Evolutionary conservation across 1,284 basidiomycete species (phyloP).

Genomic region (Jaminaea rosea): DNA sequence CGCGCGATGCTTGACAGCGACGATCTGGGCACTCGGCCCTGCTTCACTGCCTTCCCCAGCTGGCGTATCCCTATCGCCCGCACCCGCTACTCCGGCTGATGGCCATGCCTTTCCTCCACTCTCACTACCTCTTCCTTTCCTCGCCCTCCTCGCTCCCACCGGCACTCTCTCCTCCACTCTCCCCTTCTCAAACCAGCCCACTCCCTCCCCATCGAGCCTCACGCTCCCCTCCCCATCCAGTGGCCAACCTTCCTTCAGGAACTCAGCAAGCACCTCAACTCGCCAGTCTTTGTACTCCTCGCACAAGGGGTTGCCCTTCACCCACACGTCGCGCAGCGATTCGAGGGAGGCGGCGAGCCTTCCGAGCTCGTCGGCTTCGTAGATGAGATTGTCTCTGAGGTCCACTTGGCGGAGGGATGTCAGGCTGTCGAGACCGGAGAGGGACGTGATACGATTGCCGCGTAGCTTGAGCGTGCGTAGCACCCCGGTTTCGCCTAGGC

Average conservation of each 20-base stretch:
- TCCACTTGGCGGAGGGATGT: constrained; percentile 74
- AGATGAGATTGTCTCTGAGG: constrained; percentile 69
- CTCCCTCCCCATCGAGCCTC: constrained; percentile 61
- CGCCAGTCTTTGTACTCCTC: constrained; percentile 54
- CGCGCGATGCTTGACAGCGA: not conserved
- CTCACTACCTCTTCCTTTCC: not conserved
- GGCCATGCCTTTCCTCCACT: constrained; percentile 1
- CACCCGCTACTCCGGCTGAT: constrained; percentile 2
- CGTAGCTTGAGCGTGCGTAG: constrained; percentile 36
- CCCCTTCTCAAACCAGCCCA: constrained; percentile 68
- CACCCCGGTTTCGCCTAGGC: constrained; percentile 14
- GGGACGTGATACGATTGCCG: constrained; percentile 75
- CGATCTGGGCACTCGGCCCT: not conserved
- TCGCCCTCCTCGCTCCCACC: constrained; percentile 2
- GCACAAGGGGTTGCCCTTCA: constrained; percentile 30
- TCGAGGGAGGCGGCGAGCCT: constrained; percentile 68
- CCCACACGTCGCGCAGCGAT: constrained; percentile 53
- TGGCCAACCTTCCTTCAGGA: constrained; percentile 66
- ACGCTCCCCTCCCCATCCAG: constrained; percentile 3
- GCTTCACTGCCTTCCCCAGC: not conserved
- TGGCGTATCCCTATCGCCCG: not conserved
- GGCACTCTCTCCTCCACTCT: constrained; percentile 46
- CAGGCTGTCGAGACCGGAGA: constrained; percentile 85
- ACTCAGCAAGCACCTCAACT: constrained; percentile 67
- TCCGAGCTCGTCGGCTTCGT: constrained; percentile 76